These are phyloP conservation scores for Phytophthora kernoviae DNA, from an alignment of 352 stramenopile species.

Conservation along the genomic window DNA sequence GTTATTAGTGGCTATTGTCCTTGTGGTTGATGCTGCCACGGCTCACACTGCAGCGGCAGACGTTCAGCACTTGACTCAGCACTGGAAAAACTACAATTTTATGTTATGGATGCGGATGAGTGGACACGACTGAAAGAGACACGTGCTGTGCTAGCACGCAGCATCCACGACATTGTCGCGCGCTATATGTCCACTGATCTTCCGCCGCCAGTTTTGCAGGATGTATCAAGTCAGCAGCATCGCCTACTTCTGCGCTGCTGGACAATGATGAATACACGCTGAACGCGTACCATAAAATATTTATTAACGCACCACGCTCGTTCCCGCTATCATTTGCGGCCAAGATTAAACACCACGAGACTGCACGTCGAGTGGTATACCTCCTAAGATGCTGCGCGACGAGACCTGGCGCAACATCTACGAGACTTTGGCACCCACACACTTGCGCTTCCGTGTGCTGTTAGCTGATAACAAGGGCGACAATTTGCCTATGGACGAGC, in stretches of 20 bases:
- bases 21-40: conserved; percentile 42
- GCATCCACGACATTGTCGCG: conserved; percentile 69
- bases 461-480: conserved; percentile 69
- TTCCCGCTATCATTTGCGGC: conserved; percentile 60
- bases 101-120: conserved; percentile 67
- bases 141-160: conserved; percentile 56
- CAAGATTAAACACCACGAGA: conserved; percentile 46
- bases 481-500: conserved; percentile 63
- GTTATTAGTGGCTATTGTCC: conserved; percentile 25
- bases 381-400: conserved; percentile 76
- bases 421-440: conserved; percentile 54
- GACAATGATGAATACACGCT: conserved; percentile 70
- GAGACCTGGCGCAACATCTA: conserved; percentile 77
- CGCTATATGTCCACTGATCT: conserved; percentile 72
- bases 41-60: conserved; percentile 37
- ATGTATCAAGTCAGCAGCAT: conserved; percentile 44
- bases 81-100: conserved; percentile 78
- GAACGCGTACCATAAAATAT: conserved; percentile 82
- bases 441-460: conserved; percentile 61
- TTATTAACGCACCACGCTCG: conserved; percentile 79
- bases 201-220: conserved; percentile 65
- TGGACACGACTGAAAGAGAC: conserved; percentile 59
- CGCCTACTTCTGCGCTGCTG: conserved; percentile 33
- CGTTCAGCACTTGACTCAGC: conserved; percentile 51
- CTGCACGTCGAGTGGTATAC: conserved; percentile 55